These are phyloP conservation scores for Ganoderma lucidum DNA, from an alignment of 1,284 basidiomycete genomes.

Conservation along the genomic window DNA sequence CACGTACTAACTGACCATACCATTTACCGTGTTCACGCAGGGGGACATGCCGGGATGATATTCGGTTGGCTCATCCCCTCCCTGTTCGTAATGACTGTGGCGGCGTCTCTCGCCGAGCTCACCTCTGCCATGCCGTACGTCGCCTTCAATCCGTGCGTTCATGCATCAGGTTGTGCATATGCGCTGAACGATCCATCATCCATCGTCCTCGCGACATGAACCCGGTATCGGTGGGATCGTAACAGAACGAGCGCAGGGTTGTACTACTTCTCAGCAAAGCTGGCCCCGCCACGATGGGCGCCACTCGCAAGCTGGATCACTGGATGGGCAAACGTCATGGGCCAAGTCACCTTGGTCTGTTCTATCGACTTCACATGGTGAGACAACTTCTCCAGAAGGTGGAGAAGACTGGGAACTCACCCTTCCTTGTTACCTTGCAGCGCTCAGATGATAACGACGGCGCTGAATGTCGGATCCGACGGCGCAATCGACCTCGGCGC, in stretches of 20 bases:
- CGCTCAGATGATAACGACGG: constrained; percentile 81
- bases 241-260: constrained; percentile 60
- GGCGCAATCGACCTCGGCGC: constrained; percentile 57
- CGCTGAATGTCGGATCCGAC: constrained; percentile 66
- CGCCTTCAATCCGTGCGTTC: neutral
- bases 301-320: constrained; percentile 80
- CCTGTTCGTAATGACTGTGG: constrained; percentile 72
- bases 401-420: neutral
- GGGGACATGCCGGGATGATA: constrained; percentile 79
- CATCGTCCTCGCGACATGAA: neutral
- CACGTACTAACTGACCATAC: neutral
- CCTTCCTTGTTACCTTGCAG: constrained; percentile 33
- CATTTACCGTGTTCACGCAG: constrained; percentile 39
- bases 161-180: neutral
- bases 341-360: constrained; percentile 71
- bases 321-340: constrained; percentile 71
- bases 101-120: constrained; percentile 76
- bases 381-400: constrained; percentile 19
- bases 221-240: neutral
- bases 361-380: constrained; percentile 79
- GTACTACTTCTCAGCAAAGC: constrained; percentile 79
- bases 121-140: constrained; percentile 80
- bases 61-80: constrained; percentile 82
- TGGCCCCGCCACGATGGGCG: constrained; percentile 67
- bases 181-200: neutral